Base-by-base conservation (phyloP, 2,329 filamentous ascomycete species). In the Clarireedia monteithiana region DNA sequence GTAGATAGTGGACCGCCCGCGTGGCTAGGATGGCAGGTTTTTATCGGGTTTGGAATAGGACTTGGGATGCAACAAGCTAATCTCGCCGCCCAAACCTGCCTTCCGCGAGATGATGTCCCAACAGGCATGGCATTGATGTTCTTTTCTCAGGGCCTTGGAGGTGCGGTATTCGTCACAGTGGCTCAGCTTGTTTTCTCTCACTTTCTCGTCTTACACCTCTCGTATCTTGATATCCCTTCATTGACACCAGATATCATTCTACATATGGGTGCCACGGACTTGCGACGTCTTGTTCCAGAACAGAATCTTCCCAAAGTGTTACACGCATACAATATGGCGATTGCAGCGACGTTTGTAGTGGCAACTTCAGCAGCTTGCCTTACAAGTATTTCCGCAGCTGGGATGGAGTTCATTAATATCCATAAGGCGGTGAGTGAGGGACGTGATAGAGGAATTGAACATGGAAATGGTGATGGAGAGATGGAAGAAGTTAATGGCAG, bases 391-490 rank as follows among this genome's bases (percentile, higher is more conserved):
- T 77, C 76, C 1, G 72, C 75, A 0, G 60, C 75, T 14, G 72
- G 74, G 14, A 74, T 84, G 57, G 75, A 83, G 67, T 84, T 80
- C 80, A 79, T 75, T 66, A 77, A 69, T 62, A 74, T 82, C 57
- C 82, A 82, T 71, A 73, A 72, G 26, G 73, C 73, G 66, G 67
- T 69, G 49, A 38, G 62, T 40, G 39, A 20, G 6, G 17, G 39
- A 40, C 6, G 1, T 40, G 39, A 7, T 40, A 20, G 39, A 40
- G 39, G 12, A 45, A 45, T 6, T 2, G 15, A 24, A 23, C 17
- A 56, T 39, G 58, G 50, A 5, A 20, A 15, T 12, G 27, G 46
- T 34, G 24, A 7, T 34, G 24, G 46, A 7, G 27, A 23, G 26
- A 45, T 15, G 9, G 15, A 48, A 48, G 23, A 48, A 48, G 45